These are phyloP conservation scores for Teunomyces atbi DNA, from an alignment of 805 yeast genomes.

Conservation along the genomic window DNA sequence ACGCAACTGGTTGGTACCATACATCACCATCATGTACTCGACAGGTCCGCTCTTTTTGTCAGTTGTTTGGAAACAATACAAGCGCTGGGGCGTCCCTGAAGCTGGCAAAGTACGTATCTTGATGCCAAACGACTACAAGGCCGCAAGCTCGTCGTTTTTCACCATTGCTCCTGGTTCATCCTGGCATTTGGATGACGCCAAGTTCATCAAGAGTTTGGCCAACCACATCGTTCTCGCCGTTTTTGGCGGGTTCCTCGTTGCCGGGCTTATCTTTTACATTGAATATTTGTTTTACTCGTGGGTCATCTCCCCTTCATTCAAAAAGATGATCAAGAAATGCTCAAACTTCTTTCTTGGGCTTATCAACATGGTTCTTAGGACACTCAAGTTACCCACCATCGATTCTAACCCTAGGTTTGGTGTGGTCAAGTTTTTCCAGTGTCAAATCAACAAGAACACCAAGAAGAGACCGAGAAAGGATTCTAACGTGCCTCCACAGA, in stretches of 20 bases:
- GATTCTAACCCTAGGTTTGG: background rate
- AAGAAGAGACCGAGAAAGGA: constrained; percentile 52
- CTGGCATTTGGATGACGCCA: constrained; percentile 91
- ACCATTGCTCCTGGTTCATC: constrained; percentile 79
- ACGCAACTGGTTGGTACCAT: constrained; percentile 78
- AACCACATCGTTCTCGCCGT: constrained; percentile 73
- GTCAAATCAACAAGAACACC: constrained; percentile 14
- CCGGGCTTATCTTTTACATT: constrained; percentile 34
- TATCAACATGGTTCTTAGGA: background rate
- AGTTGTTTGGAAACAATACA: constrained; percentile 84
- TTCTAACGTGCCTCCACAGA: constrained; percentile 47
- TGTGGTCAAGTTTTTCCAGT: constrained; percentile 6
- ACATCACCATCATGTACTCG: constrained; percentile 87
- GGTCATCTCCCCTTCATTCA: constrained; percentile 29
- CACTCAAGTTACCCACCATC: background rate
- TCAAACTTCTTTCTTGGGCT: background rate
- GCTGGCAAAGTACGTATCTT: constrained; percentile 66
- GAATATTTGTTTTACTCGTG: constrained; percentile 42
- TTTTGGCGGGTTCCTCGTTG: constrained; percentile 64
- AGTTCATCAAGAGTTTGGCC: constrained; percentile 69
- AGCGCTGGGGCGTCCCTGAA: constrained; percentile 72
- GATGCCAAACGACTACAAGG: constrained; percentile 70
- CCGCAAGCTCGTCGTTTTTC: constrained; percentile 62
- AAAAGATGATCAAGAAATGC: constrained; percentile 17
- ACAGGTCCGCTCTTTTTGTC: constrained; percentile 90